Evolutionary conservation across 2,329 filamentous ascomycete genomes (phyloP), one percentile per base, ranked within the genome.

Genomic region (Plenodomus tracheiphilus): DNA sequence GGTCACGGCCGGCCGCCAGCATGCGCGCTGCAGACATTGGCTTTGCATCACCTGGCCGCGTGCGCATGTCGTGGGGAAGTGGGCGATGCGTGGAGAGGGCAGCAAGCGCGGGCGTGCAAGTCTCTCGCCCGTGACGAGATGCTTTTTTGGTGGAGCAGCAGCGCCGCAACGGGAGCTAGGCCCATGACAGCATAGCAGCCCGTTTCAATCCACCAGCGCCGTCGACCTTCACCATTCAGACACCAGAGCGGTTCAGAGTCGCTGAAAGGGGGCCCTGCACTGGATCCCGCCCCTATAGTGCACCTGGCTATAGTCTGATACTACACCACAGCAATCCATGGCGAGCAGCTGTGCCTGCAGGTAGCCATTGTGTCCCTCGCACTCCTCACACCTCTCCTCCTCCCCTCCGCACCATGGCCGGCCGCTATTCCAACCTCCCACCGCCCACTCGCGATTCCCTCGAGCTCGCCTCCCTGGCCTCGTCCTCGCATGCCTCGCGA

Each of bases 401-500:
- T 32, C 48, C 32, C 39, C 46, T 48, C 46, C 40, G 49, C 60
- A 69, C 32, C 61, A 74, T 73, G 69, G 67, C 71, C 59, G 62
- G 59, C 57, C 69, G 68, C 64, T 71, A 73, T 47, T 62, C 69
- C 42, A 66, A 57, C 58, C 65, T 71, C 47, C 65, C 62, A 50
- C 61, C 62, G 43, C 64, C 77, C 11, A 76, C 84, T 53, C 89
- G 94, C 76, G 94, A 99, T 80, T 97, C 93, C 39, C 85, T 99
- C 67, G 94, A 99, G 78, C 87, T 99, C 49, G 94, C 92, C 52
- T 97, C 92, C 44, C 85, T 99, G 56, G 94, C 93, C 51, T 96
- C 91, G 54, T 92, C 88, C 32, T 91, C 88, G 61, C 83, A 81
- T 43, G 81, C 81, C 54, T 83, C 82, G 40, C 81, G 81, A 10